Evolutionary conservation across 139 green algal genomes (phyloP).

Genomic region (Ostreobium quekettii): DNA sequence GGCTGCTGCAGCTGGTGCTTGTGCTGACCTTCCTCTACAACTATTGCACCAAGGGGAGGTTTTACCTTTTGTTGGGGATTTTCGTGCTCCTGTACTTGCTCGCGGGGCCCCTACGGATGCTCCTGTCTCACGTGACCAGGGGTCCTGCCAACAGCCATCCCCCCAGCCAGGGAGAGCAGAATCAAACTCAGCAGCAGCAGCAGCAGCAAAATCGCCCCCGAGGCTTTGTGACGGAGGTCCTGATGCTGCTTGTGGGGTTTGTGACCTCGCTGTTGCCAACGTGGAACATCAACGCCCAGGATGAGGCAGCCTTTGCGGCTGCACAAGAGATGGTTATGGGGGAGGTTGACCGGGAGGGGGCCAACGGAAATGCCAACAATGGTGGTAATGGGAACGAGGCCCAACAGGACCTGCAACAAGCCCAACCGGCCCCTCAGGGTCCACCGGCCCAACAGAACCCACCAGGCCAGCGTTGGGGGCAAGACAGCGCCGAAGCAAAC

Average conservation of each 20-base stretch:
- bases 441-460: no score
- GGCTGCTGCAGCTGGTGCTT: conserved; percentile 5
- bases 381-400: no score
- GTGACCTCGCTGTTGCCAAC: conserved; percentile 70
- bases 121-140: background rate
- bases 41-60: background rate
- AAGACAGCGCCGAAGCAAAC: no score
- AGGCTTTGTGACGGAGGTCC: conserved; percentile 52
- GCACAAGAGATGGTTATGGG: conserved; percentile 24
- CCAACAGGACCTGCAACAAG: no score
- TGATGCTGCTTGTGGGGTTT: conserved; percentile 63
- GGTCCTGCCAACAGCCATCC: background rate
- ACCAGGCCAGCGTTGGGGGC: no score
- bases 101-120: background rate
- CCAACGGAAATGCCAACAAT: background rate
- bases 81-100: conserved; percentile 9
- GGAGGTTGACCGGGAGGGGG: conserved; percentile 2
- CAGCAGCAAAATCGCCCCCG: no score
- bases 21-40: conserved; percentile 5
- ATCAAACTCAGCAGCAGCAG: no score
- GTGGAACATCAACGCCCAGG: conserved; percentile 63
- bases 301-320: conserved; percentile 42
- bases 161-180: no score
- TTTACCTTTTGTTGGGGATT: background rate
- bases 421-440: no score